phyloP scores from a whole-genome alignment of 2,329 filamentous ascomycete species.

The Penicillium occitanis region DNA sequence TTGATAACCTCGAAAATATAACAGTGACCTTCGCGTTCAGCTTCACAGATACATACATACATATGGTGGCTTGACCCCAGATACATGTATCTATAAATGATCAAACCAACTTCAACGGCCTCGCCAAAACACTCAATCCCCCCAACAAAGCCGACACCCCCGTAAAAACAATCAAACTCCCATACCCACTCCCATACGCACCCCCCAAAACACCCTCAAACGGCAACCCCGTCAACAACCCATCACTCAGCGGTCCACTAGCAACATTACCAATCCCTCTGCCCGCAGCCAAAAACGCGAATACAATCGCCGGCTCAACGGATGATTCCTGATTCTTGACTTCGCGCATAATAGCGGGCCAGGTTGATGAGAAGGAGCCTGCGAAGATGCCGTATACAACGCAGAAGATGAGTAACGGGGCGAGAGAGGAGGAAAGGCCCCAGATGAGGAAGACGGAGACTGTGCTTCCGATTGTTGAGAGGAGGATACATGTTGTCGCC shows the following conservation, averaged over 20 bases:
- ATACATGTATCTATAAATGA: neutral
- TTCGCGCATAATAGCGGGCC: slow-evolving; percentile 48
- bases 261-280: slow-evolving; percentile 54
- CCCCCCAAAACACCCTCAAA: slow-evolving; percentile 26
- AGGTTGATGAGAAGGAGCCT: slow-evolving; percentile 45
- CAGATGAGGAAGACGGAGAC: slow-evolving; percentile 48
- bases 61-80: too few species aligned
- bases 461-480: slow-evolving; percentile 44
- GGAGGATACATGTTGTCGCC: slow-evolving; percentile 42
- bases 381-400: slow-evolving; percentile 49
- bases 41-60: neutral
- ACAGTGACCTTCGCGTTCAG: neutral
- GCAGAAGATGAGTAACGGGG: slow-evolving; percentile 42
- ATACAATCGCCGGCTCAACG: slow-evolving; percentile 51
- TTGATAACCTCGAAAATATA: neutral
- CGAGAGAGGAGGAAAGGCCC: slow-evolving; percentile 48
- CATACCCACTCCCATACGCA: slow-evolving; percentile 32
- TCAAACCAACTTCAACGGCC: slow-evolving; percentile 21
- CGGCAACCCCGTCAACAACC: slow-evolving; percentile 29
- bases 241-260: slow-evolving; percentile 54
- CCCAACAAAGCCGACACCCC: slow-evolving; percentile 30
- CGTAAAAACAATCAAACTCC: slow-evolving; percentile 32
- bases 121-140: slow-evolving; percentile 29
- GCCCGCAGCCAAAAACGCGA: slow-evolving; percentile 50
- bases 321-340: slow-evolving; percentile 37